phyloP scores from a whole-genome alignment of 768 basidiomycete species.

The Termitomyces sp. region DNA sequence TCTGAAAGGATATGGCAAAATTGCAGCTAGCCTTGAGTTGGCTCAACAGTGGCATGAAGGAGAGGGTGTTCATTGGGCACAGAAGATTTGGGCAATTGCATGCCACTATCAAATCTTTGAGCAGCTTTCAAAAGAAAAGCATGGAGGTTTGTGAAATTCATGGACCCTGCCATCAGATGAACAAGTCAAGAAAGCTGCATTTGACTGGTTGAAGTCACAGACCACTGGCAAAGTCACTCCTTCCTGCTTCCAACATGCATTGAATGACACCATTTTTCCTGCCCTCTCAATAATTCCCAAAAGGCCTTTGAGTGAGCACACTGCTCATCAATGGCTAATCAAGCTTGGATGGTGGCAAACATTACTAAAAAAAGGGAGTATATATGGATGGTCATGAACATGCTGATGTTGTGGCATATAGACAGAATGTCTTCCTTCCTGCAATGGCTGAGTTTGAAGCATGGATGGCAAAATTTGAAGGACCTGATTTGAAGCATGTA shows the following conservation, averaged over 20 bases:
- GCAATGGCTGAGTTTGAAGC: not conserved
- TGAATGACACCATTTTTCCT: not conserved
- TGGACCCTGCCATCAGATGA: not conserved
- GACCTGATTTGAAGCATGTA: not conserved
- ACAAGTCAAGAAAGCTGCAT: not conserved
- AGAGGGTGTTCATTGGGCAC: not conserved
- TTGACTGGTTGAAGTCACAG: not conserved
- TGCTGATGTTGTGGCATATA: not conserved
- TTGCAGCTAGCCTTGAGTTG: no score
- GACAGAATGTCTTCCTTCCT: not conserved
- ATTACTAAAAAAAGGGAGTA: not conserved
- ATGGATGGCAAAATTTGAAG: not conserved
- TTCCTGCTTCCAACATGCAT: not conserved
- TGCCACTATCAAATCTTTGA: conserved; percentile 3
- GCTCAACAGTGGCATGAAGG: no score
- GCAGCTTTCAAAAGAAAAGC: not conserved
- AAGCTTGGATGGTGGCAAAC: not conserved
- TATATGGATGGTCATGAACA: no score
- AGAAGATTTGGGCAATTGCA: not conserved
- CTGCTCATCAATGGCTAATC: not conserved
- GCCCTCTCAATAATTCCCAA: conserved; percentile 1
- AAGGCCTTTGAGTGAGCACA: not conserved
- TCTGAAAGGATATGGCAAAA: no score
- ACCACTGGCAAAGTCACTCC: not conserved
- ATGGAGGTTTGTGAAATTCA: not conserved